These are phyloP conservation scores for Ustilago shanxiensis DNA, from an alignment of 1,284 basidiomycete species.

Conservation along the genomic window DNA sequence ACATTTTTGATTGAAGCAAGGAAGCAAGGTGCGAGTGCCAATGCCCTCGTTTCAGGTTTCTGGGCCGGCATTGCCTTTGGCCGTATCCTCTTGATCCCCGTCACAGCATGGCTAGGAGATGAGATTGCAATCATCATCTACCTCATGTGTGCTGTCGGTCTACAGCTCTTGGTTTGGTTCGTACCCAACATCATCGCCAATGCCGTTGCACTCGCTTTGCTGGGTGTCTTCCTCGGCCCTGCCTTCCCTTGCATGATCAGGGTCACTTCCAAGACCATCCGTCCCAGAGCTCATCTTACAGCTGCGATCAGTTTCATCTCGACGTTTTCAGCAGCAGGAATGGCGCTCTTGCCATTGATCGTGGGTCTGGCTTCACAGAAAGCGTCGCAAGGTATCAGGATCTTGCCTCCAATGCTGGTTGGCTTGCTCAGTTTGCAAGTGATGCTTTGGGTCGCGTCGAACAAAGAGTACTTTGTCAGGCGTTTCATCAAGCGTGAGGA, in stretches of 20 bases:
- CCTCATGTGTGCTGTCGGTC: conserved; percentile 36
- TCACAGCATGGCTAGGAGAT: conserved; percentile 49
- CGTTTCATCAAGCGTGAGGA: conserved; percentile 10
- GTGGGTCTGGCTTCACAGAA: conserved; percentile 48
- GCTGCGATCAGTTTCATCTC: conserved; percentile 52
- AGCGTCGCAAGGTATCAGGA: conserved; percentile 42
- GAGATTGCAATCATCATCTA: conserved; percentile 50
- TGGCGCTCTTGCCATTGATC: conserved; percentile 52
- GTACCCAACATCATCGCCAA: conserved; percentile 54
- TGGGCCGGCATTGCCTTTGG: conserved; percentile 58
- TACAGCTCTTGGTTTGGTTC: conserved; percentile 55
- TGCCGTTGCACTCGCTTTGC: conserved; percentile 49
- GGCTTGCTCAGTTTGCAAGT: conserved; percentile 43
- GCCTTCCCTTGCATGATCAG: conserved; percentile 54
- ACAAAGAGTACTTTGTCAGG: conserved; percentile 21
- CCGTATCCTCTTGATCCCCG: conserved; percentile 52
- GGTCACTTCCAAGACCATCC: conserved; percentile 29
- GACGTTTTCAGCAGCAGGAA: conserved; percentile 45
- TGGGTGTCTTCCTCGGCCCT: conserved; percentile 54
- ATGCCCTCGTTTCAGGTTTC: conserved; percentile 55
- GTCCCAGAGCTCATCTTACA: conserved; percentile 50
- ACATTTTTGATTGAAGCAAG: conserved; percentile 46
- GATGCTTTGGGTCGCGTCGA: conserved; percentile 30
- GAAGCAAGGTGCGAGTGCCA: conserved; percentile 28
- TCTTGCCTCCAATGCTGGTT: conserved; percentile 51